Percentiles rank a stretch among this genome's conserved stretches.
phyloP scores from a whole-genome alignment of 495 filamentous ascomycete genomes.

The Penicillium manginii region DNA sequence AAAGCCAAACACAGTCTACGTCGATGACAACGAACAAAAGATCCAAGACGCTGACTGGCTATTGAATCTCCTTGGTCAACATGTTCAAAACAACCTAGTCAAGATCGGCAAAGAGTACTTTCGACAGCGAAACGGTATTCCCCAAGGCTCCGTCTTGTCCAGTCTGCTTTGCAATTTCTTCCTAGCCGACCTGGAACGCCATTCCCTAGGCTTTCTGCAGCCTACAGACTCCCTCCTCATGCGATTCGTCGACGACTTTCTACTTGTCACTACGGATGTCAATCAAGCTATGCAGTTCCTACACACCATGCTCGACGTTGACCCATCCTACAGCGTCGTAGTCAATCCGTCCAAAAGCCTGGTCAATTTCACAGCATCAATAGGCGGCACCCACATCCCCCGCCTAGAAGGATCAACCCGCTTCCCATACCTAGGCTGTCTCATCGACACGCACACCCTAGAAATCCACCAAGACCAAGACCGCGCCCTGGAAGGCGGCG shows the following conservation, averaged over 20 bases:
- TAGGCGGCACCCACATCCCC: conserved; percentile 59
- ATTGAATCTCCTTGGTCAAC: conserved; percentile 71
- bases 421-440: conserved; percentile 88
- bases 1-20: conserved; percentile 71
- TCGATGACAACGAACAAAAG: conserved; percentile 61
- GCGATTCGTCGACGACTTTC: conserved; percentile 87
- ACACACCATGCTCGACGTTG: conserved; percentile 74
- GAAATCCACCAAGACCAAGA: conserved; percentile 68
- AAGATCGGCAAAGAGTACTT: conserved; percentile 90
- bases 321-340: conserved; percentile 76
- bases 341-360: conserved; percentile 81
- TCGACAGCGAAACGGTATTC: conserved; percentile 85
- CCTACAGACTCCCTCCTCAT: conserved; percentile 67
- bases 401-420: conserved; percentile 45
- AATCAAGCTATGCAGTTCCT: conserved; percentile 71
- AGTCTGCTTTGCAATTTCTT: conserved; percentile 90
- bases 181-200: conserved; percentile 81
- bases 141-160: conserved; percentile 89
- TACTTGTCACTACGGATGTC: conserved; percentile 76
- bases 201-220: conserved; percentile 67
- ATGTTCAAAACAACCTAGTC: conserved; percentile 81
- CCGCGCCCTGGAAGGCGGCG: conserved; percentile 51
- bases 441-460: conserved; percentile 76
- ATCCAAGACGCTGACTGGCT: conserved; percentile 59
- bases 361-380: conserved; percentile 75